Evolutionary conservation across 1,284 basidiomycete species (phyloP), one percentile per base, ranked within the genome.

Genomic region (Tilletia indica): DNA sequence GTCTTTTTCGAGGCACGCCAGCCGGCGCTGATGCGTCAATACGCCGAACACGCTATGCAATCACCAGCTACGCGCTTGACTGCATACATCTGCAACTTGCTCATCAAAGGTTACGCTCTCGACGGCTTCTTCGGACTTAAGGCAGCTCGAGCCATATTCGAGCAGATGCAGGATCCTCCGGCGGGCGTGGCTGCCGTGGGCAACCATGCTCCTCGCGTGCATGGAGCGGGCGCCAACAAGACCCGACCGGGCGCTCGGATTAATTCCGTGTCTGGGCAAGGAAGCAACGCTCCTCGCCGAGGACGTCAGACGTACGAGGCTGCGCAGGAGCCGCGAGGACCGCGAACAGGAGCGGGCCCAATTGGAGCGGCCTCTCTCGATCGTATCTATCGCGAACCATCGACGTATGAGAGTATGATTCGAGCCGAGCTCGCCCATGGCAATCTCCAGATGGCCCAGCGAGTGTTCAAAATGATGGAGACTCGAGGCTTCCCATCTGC

Each of bases 71-170:
- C 94, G 8, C 91, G 92, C 78, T 91, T 94, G 88, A 99, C 96
- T 0, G 96, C 97, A 0, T 99, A 99, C 85, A 92, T 98, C 75
- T 92, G 92, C 61, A 99, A 99, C 85, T 87, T 93, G 74, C 86
- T 97, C 78, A 98, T 99, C 86, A 91, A 91, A 82, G 83, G 84
- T 16, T 77, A 71, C 68, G 78, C 83, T 68, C 93, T 92, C 1
- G 92, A 94, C 82, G 90, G 94, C 0, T 87, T 31, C 25, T 31
- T 31, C 25, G 25, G 25, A 31, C 72, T 83, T 25, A 63, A 77
- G 48, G 79, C 79, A 66, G 82, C 82, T 14, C 74, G 82, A 16
- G 77, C 74, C 11, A 72, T 97, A 64, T 99, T 99, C 83, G 93
- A 95, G 84, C 86, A 87, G n/a, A 88, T 99, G 85, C 86, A 87